Evolutionary conservation across 2,329 filamentous ascomycete species (phyloP).

Genomic region (Clonostachys byssicola): DNA sequence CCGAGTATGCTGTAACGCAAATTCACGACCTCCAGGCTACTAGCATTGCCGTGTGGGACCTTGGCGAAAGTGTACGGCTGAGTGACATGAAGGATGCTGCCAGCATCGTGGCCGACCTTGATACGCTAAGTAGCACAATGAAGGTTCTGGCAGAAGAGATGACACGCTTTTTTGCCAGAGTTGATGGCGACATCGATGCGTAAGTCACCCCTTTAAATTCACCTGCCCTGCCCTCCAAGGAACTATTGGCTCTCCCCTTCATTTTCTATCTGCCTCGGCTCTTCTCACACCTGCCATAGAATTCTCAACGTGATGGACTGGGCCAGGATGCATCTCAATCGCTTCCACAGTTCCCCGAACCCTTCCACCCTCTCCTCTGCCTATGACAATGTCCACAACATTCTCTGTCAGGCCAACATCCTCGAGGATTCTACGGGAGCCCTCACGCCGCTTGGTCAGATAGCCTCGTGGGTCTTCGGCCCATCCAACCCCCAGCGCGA

Average conservation of each 20-base stretch:
- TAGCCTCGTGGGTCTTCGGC: slow-evolving; percentile 74
- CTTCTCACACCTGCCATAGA: slow-evolving; percentile 30
- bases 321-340: slow-evolving; percentile 79
- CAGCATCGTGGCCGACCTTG: slow-evolving; percentile 80
- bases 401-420: slow-evolving; percentile 62
- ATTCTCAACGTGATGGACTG: slow-evolving; percentile 96
- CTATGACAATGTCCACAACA: slow-evolving; percentile 78
- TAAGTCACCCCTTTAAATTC: slow-evolving; percentile 25
- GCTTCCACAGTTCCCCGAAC: slow-evolving; percentile 57
- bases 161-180: slow-evolving; percentile 87
- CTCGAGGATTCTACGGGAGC: slow-evolving; percentile 48
- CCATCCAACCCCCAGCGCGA: slow-evolving; percentile 78
- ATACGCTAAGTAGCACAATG: slow-evolving; percentile 80
- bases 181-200: slow-evolving; percentile 89
- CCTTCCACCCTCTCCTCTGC: slow-evolving; percentile 58
- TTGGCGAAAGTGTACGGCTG: slow-evolving; percentile 82
- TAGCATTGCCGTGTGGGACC: slow-evolving; percentile 89
- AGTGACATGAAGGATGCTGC: slow-evolving; percentile 89
- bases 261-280: not conserved
- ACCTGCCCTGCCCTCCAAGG: slow-evolving; percentile 1
- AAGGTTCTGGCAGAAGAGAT: slow-evolving; percentile 82
- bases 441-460: slow-evolving; percentile 64
- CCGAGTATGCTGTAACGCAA: slow-evolving; percentile 81
- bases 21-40: slow-evolving; percentile 88
- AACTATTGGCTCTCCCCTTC: not conserved